Percentiles rank a stretch among this genome's conserved stretches.
phyloP scores from a whole-genome alignment of 2,329 filamentous ascomycete species.

The Scopulariopsis brevicaulis region DNA sequence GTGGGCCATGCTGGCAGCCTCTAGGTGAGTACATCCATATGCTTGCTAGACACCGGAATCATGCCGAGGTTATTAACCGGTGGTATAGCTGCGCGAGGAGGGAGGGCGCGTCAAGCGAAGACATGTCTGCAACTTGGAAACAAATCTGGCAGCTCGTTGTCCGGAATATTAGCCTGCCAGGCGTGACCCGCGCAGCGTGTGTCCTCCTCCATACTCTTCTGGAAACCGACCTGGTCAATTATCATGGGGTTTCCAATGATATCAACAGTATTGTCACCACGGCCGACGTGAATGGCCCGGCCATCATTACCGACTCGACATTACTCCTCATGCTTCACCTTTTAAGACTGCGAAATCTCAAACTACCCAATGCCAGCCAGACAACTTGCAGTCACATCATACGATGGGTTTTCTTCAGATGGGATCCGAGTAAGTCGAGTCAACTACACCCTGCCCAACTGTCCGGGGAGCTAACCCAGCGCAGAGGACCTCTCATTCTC shows the following conservation, averaged over 20 bases:
- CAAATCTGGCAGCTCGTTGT: constrained; percentile 66
- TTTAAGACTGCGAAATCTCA: constrained; percentile 52
- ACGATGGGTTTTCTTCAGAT: constrained; percentile 71
- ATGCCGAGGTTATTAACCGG: background rate
- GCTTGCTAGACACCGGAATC: background rate
- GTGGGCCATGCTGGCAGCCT: constrained; percentile 77
- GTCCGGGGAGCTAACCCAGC: constrained; percentile 1
- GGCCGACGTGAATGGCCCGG: constrained; percentile 73
- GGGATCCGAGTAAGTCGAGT: constrained; percentile 59
- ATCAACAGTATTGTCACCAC: constrained; percentile 63
- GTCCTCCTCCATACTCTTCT: constrained; percentile 61
- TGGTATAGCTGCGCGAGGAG: constrained; percentile 18
- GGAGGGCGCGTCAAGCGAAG: constrained; percentile 5
- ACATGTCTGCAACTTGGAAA: constrained; percentile 42
- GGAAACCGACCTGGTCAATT: constrained; percentile 51
- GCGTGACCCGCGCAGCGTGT: constrained; percentile 67
- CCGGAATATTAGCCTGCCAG: constrained; percentile 57
- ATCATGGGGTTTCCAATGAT: constrained; percentile 55
- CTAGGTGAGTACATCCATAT: constrained; percentile 42
- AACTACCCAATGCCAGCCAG: constrained; percentile 57
- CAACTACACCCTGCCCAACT: background rate
- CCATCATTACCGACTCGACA: constrained; percentile 67
- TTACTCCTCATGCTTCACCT: constrained; percentile 61
- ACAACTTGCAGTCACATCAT: constrained; percentile 61
- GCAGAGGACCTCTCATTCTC: constrained; percentile 57